Conservation (phyloP, 495 filamentous ascomycete genomes). For the Aspergillus biplanus region DNA sequence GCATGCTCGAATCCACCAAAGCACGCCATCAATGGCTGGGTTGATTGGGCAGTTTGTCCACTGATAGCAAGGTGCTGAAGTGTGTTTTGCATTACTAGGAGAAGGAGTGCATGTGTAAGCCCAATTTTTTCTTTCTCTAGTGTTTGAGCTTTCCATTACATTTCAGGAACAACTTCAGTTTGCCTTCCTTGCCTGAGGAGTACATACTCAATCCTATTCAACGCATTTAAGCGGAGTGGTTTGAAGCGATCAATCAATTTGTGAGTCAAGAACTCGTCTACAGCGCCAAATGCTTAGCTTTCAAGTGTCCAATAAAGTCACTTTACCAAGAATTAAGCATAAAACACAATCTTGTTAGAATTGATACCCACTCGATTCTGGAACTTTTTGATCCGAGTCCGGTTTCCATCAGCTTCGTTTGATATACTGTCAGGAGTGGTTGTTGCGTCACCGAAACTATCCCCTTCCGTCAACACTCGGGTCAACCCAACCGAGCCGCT, state of each 20-base stretch:
- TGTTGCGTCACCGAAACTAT: background rate
- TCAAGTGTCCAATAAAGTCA: background rate
- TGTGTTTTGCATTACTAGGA: background rate
- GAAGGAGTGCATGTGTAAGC: background rate
- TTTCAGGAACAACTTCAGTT: too few species aligned
- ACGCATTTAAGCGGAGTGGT: too few species aligned
- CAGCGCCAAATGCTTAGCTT: background rate
- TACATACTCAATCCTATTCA: too few species aligned
- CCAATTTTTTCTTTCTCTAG: too few species aligned
- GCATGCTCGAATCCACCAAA: background rate
- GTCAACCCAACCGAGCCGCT: slow-evolving; percentile 1
- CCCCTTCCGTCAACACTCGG: slow-evolving; percentile 6
- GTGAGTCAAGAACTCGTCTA: too few species aligned
- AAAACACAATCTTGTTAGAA: background rate
- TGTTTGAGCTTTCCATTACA: too few species aligned
- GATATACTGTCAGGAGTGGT: background rate
- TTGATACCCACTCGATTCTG: background rate
- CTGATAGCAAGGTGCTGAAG: background rate
- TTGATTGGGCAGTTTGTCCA: slow-evolving; percentile 11
- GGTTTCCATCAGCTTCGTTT: background rate
- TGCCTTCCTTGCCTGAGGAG: too few species aligned
- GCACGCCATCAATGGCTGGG: slow-evolving; percentile 14
- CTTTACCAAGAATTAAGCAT: background rate
- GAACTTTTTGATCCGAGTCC: background rate
- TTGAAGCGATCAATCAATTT: too few species aligned